Evolutionary conservation across 2,329 filamentous ascomycete genomes (phyloP), one percentile per base, ranked within the genome.

Genomic region (Pezizomycotina sp.): DNA sequence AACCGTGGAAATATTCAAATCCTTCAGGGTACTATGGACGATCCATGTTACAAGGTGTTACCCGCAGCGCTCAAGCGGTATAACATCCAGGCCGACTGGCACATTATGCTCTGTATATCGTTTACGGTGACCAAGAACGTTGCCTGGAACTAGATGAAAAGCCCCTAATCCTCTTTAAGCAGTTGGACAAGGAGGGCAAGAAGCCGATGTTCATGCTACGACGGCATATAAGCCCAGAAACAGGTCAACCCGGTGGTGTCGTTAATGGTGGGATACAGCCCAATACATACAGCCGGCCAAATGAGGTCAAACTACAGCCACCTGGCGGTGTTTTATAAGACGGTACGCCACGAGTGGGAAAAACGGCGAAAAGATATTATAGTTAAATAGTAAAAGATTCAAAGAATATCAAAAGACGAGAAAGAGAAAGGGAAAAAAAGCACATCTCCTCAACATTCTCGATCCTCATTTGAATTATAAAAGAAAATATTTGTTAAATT

Each of bases 201-300:
- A 98, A 95, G 56, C 89, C 89, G 14, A 95, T 95, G 89, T 98
- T 98, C 54, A 98, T 98, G 89, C 63, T 98, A 38, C 65, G 89
- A 38, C 73, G 73, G 57, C 74, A 52, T 31, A 37, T 40, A 2
- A 44, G 37, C 29, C 41, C 41, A 33, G 41, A 44, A 20, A 35
- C 41, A n/a, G 41, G 41, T 12, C 41, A 40, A 15, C 36, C 41
- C 8, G 36, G 19, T 12, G 41, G 41, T 20, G 29, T 44, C 16
- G 41, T 44, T 13, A 44, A 34, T 1, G 41, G n/a, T n/a, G n/a
- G n/a, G n/a, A n/a, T n/a, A n/a, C n/a, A n/a, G n/a, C n/a, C n/a
- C n/a, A n/a, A n/a, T n/a, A n/a, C n/a, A n/a, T n/a, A n/a, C n/a
- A n/a, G n/a, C n/a, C n/a, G n/a, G n/a, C n/a, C n/a, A n/a, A n/a